Evolutionary conservation across 768 basidiomycete species (phyloP).

Genomic region (Tricholoma flavovirens): DNA sequence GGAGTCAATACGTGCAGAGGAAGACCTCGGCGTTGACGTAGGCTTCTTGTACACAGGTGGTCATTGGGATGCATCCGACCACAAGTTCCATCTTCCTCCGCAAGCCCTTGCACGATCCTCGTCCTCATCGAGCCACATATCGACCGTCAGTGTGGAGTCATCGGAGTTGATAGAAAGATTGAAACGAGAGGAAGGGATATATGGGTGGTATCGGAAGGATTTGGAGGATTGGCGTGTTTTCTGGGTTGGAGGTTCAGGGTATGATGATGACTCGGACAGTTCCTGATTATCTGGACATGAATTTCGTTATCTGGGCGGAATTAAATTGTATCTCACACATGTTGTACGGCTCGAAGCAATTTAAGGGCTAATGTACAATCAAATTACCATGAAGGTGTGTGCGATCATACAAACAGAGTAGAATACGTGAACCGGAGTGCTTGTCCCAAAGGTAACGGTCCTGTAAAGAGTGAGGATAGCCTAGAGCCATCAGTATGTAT

Average conservation of each 20-base stretch:
- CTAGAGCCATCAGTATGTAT: neutral
- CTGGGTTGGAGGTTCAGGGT: slow-evolving; percentile 66
- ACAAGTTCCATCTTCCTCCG: slow-evolving; percentile 23
- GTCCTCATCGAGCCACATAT: slow-evolving; percentile 36
- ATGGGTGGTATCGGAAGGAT: slow-evolving; percentile 75
- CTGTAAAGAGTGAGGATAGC: neutral
- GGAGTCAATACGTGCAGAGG: slow-evolving; percentile 48
- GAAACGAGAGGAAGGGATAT: slow-evolving; percentile 58
- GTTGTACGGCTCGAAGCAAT: neutral
- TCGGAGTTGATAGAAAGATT: slow-evolving; percentile 42
- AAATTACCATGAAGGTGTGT: neutral
- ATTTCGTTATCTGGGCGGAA: neutral
- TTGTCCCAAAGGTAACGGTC: neutral
- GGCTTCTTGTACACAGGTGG: slow-evolving; percentile 52
- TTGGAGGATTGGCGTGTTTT: slow-evolving; percentile 73
- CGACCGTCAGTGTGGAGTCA: slow-evolving; percentile 48
- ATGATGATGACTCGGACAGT: slow-evolving; percentile 17
- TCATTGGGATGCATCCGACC: slow-evolving; percentile 43
- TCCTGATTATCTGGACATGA: neutral
- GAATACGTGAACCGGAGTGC: neutral
- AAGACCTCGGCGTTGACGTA: slow-evolving; percentile 59
- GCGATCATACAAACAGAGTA: neutral
- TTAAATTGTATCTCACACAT: slow-evolving; percentile 3
- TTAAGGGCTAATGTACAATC: slow-evolving; percentile 5
- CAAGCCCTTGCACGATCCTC: slow-evolving; percentile 35